Conservation (phyloP, 2,329 filamentous ascomycete species). For the Nannizzia gypsea region DNA sequence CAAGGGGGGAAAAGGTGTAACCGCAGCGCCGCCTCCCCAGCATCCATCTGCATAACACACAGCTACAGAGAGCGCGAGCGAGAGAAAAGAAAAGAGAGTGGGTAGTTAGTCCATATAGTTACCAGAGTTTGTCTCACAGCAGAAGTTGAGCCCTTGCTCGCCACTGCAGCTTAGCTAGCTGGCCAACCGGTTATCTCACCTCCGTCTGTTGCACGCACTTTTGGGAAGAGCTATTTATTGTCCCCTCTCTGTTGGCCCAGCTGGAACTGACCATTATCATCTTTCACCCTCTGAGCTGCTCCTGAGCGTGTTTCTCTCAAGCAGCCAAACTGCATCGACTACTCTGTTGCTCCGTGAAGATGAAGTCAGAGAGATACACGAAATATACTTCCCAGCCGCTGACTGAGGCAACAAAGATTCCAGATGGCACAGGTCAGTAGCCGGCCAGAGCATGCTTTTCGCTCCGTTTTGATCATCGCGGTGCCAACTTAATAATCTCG, state of each 20-base stretch:
- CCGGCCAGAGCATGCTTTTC: background rate
- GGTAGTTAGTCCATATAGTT: background rate
- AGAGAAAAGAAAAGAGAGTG: background rate
- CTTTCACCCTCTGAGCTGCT: background rate
- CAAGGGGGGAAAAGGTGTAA: background rate
- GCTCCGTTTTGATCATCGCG: background rate
- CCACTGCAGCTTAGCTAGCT: background rate
- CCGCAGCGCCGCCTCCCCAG: background rate
- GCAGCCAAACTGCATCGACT: too few species aligned
- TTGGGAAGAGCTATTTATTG: background rate
- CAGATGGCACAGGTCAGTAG: slow-evolving; percentile 25
- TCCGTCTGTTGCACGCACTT: background rate
- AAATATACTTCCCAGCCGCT: background rate
- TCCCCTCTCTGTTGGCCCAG: background rate
- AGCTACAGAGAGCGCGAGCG: background rate
- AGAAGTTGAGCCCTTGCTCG: background rate
- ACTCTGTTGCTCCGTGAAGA: too few species aligned
- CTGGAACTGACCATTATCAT: background rate
- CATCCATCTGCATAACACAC: background rate
- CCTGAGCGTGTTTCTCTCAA: too few species aligned
- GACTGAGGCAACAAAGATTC: slow-evolving; percentile 2
- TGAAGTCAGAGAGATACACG: background rate
- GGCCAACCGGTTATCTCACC: too few species aligned
- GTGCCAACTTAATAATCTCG: slow-evolving; percentile 13
- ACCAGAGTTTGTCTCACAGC: background rate